These are phyloP conservation scores for Beta corolliflora DNA, from an alignment of 179 eudicot species.

Conservation along the genomic window DNA sequence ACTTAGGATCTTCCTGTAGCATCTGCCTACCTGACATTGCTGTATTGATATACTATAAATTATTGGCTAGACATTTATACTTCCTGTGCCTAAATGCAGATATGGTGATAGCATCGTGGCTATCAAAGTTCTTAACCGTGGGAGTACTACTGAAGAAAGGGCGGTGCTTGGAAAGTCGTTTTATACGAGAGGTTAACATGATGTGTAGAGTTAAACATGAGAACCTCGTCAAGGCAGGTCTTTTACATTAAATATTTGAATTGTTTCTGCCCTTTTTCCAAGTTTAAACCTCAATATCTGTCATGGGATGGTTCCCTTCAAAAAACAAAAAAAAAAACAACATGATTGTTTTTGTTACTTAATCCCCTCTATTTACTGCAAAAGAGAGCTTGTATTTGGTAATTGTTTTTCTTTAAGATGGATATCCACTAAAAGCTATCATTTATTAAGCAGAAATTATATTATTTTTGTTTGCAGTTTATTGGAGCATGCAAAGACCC, in stretches of 20 bases:
- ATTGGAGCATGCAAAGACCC: slow-evolving; percentile 99
- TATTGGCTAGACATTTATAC: slow-evolving; percentile 5
- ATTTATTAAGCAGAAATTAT: not conserved
- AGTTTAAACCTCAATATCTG: not conserved
- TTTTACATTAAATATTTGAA: not conserved
- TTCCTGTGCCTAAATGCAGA: slow-evolving; percentile 41
- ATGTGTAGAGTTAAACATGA: slow-evolving; percentile 90
- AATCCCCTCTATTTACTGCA: not conserved
- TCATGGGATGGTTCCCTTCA: not conserved
- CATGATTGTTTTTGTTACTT: not conserved
- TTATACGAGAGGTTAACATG: slow-evolving; percentile 90
- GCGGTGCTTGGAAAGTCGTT: slow-evolving; percentile 75
- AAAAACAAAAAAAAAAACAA: not conserved
- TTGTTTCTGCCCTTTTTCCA: not conserved
- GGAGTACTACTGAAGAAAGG: slow-evolving; percentile 71
- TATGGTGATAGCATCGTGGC: slow-evolving; percentile 87
- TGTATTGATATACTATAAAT: not conserved
- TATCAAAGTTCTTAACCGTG: slow-evolving; percentile 84
- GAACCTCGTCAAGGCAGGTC: slow-evolving; percentile 81
- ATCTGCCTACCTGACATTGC: not conserved
- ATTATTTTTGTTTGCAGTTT: slow-evolving; percentile 58
- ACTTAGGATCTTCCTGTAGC: not conserved
- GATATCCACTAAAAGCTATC: not conserved
- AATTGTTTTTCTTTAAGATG: not conserved
- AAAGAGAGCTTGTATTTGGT: not conserved